Base-by-base conservation (phyloP, 2,329 filamentous ascomycete species). In the Colletotrichum ledebouriae region DNA sequence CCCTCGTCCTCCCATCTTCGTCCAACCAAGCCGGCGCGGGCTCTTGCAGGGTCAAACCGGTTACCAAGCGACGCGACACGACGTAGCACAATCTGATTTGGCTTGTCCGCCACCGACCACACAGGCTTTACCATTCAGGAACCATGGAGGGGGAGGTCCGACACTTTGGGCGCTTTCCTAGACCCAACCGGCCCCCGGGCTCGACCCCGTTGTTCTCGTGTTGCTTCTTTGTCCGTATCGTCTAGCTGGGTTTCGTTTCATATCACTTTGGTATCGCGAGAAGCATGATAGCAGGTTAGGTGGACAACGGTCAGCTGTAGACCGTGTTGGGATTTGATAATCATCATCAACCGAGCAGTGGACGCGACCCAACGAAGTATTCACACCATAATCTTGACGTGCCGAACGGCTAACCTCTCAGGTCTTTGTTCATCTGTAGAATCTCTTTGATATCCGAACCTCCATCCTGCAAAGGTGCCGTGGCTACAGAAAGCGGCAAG, bases 31-130 rank as follows among this genome's bases (percentile, higher is more conserved):
- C 37, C 37, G 44, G 17, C 29, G 17, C 39, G 50, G 58, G 41
- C 33, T 62, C 58, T 25, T 46, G 46, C 41, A 42, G 52, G 44
- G 25, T 22, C 29, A 57, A 47, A 33, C 42, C 37, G 1, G 13
- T 22, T 25, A 29, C 33, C 29, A 49, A 47, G 22, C 39, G 15
- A 66, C 42, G 33, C 49, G 44, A 44, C 53, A 42, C 42, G 13
- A 49, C 33, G 42, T 56, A 17, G 53, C 33, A 56, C 63, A n/a
- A 56, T 20, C 22, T 34, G 12, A 11, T 49, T 42, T 62, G 58
- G 50, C 59, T 67, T 29, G 29, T 15, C 42, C 52, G 46, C 37
- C 52, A 34, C 63, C 64, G 37, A 25, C 33, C 52, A n/a, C 20
- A n/a, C 22, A 12, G 9, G 37, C 34, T 39, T 33, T n/a, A 29